Evolutionary conservation across 2,329 filamentous ascomycete species (phyloP), one percentile per base, ranked within the genome.

Genomic region (Colletotrichum musae): DNA sequence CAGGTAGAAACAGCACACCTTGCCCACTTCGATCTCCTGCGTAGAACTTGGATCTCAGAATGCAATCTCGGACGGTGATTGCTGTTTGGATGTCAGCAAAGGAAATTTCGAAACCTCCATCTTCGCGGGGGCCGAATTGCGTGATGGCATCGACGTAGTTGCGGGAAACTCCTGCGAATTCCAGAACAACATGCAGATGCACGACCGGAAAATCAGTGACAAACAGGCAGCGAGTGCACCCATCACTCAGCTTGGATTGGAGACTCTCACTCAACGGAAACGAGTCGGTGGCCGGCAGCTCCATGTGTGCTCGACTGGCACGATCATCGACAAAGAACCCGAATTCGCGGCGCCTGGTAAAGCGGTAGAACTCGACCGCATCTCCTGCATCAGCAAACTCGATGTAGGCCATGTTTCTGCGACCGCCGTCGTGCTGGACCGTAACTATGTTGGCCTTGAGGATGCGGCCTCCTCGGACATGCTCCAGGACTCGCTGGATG

Each of bases 381-480:
- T 57, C 43, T 18, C 66, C 43, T 0, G 69, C 15, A 12, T 45
- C 32, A 26, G 39, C 43, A 21, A 71, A 71, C 39, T 62, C 54
- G 21, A 71, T 51, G 15, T 64, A 58, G 15, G 68, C 70, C 15
- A 58, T 15, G 5, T 41, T 62, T 51, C 54, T 51, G 0, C 26
- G 32, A 13, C 32, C 36, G 6, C 48, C 51, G n/a, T 56, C 62
- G 21, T 50, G n/a, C n/a, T 56, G 48, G 39, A 65, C 41, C 1
- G 26, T 51, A 7, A 47, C n/a, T 3, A 53, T 41, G 16, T 62
- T 51, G 18, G 70, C 68, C 5, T 60, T 69, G 43, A 72, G 47
- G 16, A 72, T 53, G 5, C 32, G 48, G 16, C 68, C 69, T 4
- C 68, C 68, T 5, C 64, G 64, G 21, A 72, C 57, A 24, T 72